Evolutionary conservation across 2,329 filamentous ascomycete species (phyloP), one percentile per base, ranked within the genome.

Genomic region (Penicillium sp.): DNA sequence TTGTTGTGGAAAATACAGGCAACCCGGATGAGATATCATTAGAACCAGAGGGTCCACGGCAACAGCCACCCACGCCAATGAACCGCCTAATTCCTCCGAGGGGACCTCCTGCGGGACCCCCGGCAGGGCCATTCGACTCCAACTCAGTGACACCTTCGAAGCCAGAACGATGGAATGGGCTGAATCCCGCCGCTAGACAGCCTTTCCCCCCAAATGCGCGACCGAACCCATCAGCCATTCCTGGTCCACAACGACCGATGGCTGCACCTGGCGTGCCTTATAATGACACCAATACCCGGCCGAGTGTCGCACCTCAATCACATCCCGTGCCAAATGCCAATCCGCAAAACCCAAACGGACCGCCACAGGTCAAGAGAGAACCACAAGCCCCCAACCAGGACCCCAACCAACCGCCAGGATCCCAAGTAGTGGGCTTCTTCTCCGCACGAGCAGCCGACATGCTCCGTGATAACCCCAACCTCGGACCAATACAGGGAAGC

Each of bases 11-110:
- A 8, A 77, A 86, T 52, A 80, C 85, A 23, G 84, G 78, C 16
- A 84, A 89, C 59, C 86, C 86, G 3, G 87, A 93, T 63, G 87
- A 91, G 63, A 76, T 91, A n/a, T 69, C 78, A 24, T 67, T 90
- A 39, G 74, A 71, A 9, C 55, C 64, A 28, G 69, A 69, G 23
- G 47, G 49, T 1, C 48, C 39, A 49, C 52, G 46, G 14, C 55
- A 55, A 24, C 65, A 63, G 42, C 63, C 60, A 29, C 60, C 58
- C 13, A 57, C 55, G 1, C 56, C 61, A 16, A 47, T 57, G 26
- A 60, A 57, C 28, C 50, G 50, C 5, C 58, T 55, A 14, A 55
- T 49, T 22, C 45, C 50, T 14, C 55, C 57, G 23, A 51, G 51
- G 47, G 59, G 50, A 9, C 24, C 24, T 26, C 24, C 24, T 29